Conservation (phyloP, 2,329 filamentous ascomycete genomes). For the Cladophialophora exuberans region DNA sequence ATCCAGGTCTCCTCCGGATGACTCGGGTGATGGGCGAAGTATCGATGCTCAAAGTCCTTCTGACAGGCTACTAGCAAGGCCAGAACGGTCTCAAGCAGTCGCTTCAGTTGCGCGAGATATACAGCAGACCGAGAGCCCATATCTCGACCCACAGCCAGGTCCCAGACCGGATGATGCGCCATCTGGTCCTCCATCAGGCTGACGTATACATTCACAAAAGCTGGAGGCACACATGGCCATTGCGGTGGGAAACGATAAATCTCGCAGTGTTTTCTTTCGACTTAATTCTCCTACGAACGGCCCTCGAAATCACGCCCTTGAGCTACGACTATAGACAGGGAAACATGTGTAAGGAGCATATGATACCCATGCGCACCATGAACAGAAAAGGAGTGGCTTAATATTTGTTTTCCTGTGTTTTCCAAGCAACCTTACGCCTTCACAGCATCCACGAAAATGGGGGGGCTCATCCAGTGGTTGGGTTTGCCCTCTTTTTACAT, state of each 20-base stretch:
- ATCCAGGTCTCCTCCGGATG: slow-evolving; percentile 21
- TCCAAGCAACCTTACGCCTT: background rate
- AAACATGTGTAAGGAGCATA: slow-evolving; percentile 21
- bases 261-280: background rate
- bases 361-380: slow-evolving; percentile 27
- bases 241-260: background rate
- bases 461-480: slow-evolving; percentile 5
- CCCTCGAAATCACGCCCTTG: slow-evolving; percentile 1
- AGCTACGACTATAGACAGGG: slow-evolving; percentile 28
- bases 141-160: slow-evolving; percentile 6
- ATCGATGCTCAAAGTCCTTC: slow-evolving; percentile 28
- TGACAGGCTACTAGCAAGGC: slow-evolving; percentile 25
- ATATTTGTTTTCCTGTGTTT: slow-evolving; percentile 11
- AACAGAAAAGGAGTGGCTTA: slow-evolving; percentile 20
- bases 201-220: background rate
- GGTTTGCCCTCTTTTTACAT: slow-evolving; percentile 1
- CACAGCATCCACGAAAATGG: background rate
- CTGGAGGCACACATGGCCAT: background rate
- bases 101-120: slow-evolving; percentile 19
- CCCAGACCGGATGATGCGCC: slow-evolving; percentile 10
- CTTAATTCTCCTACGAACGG: background rate
- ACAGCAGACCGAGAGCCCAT: slow-evolving; percentile 18
- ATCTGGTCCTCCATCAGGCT: slow-evolving; percentile 12
- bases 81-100: slow-evolving; percentile 24
- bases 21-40: slow-evolving; percentile 26